phyloP scores from a whole-genome alignment of 2,329 filamentous ascomycete species.

The Monosporascus sp. region DNA sequence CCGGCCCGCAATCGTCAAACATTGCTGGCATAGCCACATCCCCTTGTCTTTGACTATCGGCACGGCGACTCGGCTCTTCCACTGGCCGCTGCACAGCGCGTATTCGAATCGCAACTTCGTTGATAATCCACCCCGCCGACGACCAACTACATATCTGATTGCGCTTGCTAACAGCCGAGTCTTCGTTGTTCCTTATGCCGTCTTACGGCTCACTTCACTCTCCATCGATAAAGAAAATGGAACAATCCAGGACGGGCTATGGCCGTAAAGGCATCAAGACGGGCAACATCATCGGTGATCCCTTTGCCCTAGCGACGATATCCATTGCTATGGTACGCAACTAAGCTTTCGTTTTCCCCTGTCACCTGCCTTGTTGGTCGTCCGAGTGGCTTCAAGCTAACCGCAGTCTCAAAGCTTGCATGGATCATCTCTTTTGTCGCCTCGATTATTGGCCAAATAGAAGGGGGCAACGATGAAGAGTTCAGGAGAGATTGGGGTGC shows the following conservation, averaged over 20 bases:
- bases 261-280: conserved; percentile 60
- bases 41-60: neutral
- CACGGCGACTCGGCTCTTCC: neutral
- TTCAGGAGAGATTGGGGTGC: conserved; percentile 29
- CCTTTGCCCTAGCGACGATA: conserved; percentile 89
- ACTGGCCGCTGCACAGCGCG: neutral
- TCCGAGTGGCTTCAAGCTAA: conserved; percentile 6
- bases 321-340: conserved; percentile 81
- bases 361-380: conserved; percentile 1
- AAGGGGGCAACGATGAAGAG: conserved; percentile 22
- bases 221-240: conserved; percentile 77
- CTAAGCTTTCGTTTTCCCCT: conserved; percentile 12
- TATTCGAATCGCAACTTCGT: conserved; percentile 6
- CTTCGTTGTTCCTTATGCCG: conserved; percentile 56
- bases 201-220: conserved; percentile 68
- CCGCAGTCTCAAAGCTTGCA: conserved; percentile 60
- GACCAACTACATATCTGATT: conserved; percentile 6
- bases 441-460: conserved; percentile 67
- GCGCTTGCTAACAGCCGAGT: neutral
- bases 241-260: conserved; percentile 57
- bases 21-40: neutral
- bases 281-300: conserved; percentile 91
- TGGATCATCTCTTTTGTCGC: conserved; percentile 92
- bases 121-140: conserved; percentile 6
- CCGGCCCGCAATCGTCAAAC: neutral